Evolutionary conservation across 495 filamentous ascomycete genomes (phyloP), one percentile per base, ranked within the genome.

Genomic region (Penicillium diatomitis): DNA sequence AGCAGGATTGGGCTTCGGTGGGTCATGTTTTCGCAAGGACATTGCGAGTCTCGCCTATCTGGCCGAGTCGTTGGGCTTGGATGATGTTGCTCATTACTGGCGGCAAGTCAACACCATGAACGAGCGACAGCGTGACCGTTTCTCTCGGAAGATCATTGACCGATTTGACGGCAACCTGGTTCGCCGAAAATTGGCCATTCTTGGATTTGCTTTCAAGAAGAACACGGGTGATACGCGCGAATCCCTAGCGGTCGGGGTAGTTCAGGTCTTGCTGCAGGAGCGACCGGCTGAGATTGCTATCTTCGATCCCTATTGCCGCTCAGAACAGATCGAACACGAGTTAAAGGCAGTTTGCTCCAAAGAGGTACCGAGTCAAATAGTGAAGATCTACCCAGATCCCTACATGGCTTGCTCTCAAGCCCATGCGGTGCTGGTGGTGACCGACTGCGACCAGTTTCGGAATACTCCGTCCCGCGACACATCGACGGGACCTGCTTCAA

Each of bases 141-240:
- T 87, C 57, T 70, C 78, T 1, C 69, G 73, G 41, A 73, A 79
- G 10, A 76, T 90, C 6, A 77, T 89, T 46, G 65, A 67, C 28
- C 78, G 80, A 41, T 72, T 91, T 29, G 83, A 85, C 56, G 80
- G 83, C 46, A 86, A 81, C 4, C 69, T 90, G 1, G 74, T 76
- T 2, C 76, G 77, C 11, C 89, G 88, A 66, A 88, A 86, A 59
- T 71, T 91, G 28, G 77, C 84, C 1, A 60, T 91, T 4, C 73
- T 94, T 1, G 88, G 88, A 5, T 89, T 82, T 59, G 81, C 87
- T 2, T 94, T 87, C 68, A 91, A 94, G 70, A 86, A 88, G 58
- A 73, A 87, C 53, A 91, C 87, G 2, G 79, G 80, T 8, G 87
- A 94, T 62, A 86, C 82, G 5, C 76, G 88, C 6, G 86, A 89